These are phyloP conservation scores for Emmonsia crescens DNA, from an alignment of 2,329 filamentous ascomycete genomes.

Conservation along the genomic window DNA sequence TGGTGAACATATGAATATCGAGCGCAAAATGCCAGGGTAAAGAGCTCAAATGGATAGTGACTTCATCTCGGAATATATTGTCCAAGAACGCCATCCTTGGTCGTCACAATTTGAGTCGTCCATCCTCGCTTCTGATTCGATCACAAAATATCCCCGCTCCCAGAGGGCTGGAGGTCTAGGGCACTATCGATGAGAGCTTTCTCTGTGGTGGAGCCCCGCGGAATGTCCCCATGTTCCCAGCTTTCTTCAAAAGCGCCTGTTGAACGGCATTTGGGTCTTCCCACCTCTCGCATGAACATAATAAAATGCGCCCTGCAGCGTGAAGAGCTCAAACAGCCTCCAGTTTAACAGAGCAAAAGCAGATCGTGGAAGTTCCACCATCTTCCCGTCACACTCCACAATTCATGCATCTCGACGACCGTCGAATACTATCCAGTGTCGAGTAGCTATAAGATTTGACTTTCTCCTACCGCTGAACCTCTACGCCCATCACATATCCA, in stretches of 20 bases:
- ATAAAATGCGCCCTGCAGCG: not conserved
- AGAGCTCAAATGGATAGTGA: not conserved
- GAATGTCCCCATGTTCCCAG: not conserved
- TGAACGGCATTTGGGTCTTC: not conserved
- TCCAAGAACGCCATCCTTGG: not conserved
- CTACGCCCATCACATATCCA: not conserved
- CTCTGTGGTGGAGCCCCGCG: not conserved
- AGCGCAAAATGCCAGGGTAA: not conserved
- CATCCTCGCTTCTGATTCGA: conserved; percentile 1
- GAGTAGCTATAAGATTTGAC: not conserved
- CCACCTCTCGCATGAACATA: not conserved
- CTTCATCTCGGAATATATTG: not conserved
- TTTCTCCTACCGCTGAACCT: not conserved
- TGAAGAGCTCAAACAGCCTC: not conserved
- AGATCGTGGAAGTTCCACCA: not conserved
- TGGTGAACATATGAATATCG: not conserved
- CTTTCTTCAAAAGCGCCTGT: not conserved
- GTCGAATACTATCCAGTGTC: not conserved
- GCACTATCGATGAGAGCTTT: not conserved
- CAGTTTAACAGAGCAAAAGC: not conserved
- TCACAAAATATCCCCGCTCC: not conserved
- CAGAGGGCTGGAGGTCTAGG: not conserved
- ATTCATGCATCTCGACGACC: not conserved
- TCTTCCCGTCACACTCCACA: not conserved
- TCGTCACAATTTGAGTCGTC: not conserved